phyloP scores from a whole-genome alignment of 177 flowering plant genomes.

The Tripterygium wilfordii region DNA sequence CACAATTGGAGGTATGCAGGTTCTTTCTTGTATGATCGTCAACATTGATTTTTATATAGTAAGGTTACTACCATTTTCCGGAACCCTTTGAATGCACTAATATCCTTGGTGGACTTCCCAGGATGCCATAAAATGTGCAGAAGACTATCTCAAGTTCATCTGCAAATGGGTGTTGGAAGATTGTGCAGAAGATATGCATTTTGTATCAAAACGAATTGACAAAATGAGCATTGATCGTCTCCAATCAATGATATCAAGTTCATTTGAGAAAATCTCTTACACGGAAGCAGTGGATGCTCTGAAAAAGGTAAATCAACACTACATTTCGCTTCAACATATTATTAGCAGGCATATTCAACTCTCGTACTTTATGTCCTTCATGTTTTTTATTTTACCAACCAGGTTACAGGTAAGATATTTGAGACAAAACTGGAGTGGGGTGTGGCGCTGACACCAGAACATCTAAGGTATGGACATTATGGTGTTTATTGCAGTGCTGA shows the following conservation, averaged over 20 bases:
- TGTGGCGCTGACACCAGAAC: constrained; percentile 66
- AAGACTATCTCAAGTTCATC: constrained; percentile 65
- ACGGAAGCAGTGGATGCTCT: constrained; percentile 57
- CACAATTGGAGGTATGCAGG: constrained; percentile 76
- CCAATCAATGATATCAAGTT: constrained; percentile 30
- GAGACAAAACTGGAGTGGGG: constrained; percentile 52
- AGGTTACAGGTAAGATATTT: constrained; percentile 46
- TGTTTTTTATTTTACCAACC: constrained; percentile 4
- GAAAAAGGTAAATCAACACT: constrained; percentile 37
- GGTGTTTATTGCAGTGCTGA: background rate
- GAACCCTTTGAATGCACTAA: background rate
- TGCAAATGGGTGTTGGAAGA: constrained; percentile 64
- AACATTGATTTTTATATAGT: no score
- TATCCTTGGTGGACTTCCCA: constrained; percentile 16
- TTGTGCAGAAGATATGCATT: constrained; percentile 57
- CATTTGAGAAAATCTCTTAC: constrained; percentile 58
- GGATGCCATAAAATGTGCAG: constrained; percentile 76
- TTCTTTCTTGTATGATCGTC: no score
- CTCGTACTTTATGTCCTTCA: background rate
- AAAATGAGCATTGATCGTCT: constrained; percentile 37
- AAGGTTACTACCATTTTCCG: no score
- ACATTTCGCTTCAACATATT: constrained; percentile 1
- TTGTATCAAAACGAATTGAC: constrained; percentile 53
- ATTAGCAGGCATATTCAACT: background rate
- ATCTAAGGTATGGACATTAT: constrained; percentile 49